Base-by-base conservation (phyloP, 306 rosid genomes). In the Glycine tomentella region DNA sequence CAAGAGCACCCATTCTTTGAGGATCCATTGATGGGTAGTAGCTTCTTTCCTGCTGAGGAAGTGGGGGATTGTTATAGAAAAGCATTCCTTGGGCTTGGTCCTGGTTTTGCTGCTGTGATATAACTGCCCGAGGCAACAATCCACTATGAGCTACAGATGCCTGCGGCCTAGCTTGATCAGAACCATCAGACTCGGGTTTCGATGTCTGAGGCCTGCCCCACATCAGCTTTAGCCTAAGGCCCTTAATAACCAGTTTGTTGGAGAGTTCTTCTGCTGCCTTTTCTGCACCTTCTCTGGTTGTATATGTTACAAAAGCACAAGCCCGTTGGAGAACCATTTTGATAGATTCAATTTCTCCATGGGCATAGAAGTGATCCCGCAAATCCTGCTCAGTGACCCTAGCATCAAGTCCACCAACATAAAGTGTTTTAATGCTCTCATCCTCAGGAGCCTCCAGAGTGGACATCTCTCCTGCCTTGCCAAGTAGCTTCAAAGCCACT, bases 11-110 rank as follows among this genome's bases (percentile, higher is more conserved):
- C 98, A 94, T 94, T 86, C 97, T 90, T 83, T 91, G 98, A 72
- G 97, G 98, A 78, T 94, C 98, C 98, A 94, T 94, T 51, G 98
- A 94, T 10, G 97, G 98, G 77, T 94, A 94, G 79, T 80, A 92
- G 70, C 88, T 80, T 77, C 94, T 90, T 72, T 92, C 98, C 63
- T 82, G 96, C 87, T 85, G 97, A 79, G 87, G 85, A 33, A 95
- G 92, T 16, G 69, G 97, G 63, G 94, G 91, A 84, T 87, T 89
- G 84, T 86, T 88, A 84, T 83, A 89, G 92, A 90, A 90, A 50
- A 72, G 87, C 84, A 85, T 76, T 53, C 88, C 88, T 74, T 88
- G 94, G 69, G 80, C 69, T 83, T 85, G 97, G 49, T 90, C 97
- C 68, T 84, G 98, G 86, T 65, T 88, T 69, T 94, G 97, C 87